Percentiles rank a stretch among this genome's conserved stretches.
These are phyloP conservation scores for Spergularia azorica DNA, from an alignment of 179 eudicot genomes.

Conservation along the genomic window DNA sequence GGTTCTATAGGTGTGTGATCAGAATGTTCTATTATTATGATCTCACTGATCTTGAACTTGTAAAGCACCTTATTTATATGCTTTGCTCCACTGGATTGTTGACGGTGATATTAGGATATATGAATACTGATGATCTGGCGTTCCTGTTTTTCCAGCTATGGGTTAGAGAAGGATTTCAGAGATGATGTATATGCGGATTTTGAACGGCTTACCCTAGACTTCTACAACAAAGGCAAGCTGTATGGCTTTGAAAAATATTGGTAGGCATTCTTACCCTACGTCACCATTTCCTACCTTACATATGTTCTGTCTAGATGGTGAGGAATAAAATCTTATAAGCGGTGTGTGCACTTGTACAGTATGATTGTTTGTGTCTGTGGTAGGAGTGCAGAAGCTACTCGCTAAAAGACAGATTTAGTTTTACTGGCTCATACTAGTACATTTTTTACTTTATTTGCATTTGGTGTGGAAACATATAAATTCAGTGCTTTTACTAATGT, in stretches of 20 bases:
- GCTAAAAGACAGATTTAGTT: no score
- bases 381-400: no score
- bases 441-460: no score
- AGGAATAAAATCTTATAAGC: no score
- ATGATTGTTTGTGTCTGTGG: no score
- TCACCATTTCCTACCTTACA: background rate
- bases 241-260: constrained; percentile 98
- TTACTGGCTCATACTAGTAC: no score
- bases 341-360: background rate
- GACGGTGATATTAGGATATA: background rate
- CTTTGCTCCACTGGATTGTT: background rate
- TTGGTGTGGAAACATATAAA: no score
- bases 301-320: background rate
- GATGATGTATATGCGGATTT: constrained; percentile 79
- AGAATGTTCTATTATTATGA: constrained; percentile 6
- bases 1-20: constrained; percentile 74
- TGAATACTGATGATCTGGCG: constrained; percentile 1
- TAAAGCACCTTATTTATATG: background rate
- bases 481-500: no score
- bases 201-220: constrained; percentile 68
- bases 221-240: constrained; percentile 74
- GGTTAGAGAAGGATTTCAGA: constrained; percentile 85
- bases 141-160: constrained; percentile 58
- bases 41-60: background rate
- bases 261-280: constrained; percentile 34